Evolutionary conservation across 164 flowering plant genomes (phyloP), one percentile per base, ranked within the genome.

Genomic region (Protea cynaroides): DNA sequence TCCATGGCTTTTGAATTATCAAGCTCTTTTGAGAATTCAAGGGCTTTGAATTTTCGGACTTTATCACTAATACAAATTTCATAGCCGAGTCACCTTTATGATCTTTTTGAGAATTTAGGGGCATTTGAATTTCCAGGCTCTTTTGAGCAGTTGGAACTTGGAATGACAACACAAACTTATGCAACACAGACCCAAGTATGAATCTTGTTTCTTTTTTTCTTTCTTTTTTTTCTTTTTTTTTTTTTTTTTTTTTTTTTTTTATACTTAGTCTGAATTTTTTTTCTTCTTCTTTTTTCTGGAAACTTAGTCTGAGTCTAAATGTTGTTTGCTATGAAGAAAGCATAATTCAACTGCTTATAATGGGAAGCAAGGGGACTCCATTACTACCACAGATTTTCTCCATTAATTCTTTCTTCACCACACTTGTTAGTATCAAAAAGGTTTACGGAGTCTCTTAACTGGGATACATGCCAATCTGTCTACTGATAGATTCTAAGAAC

Each of bases 391-490:
- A 37, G 18, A 84, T 81, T 74, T 88, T 90, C 80, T 95, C 99
- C 18, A 76, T 83, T 6, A 85, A 82, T 43, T 86, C 97, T 25
- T 82, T 92, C 64, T 65, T 90, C 12, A 77, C 81, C 0, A 82
- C 88, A 3, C 90, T 95, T 25, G 89, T 70, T 52, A 75, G 74
- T 63, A 86, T 95, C 5, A n/a, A n/a, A n/a, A n/a, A n/a, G 99
- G 99, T 37, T 68, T 95, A 66, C 87, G 97, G 94, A 97, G 98
- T 23, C 79, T 78, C 0, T 57, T 95, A 59, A 90, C 99, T 10
- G 78, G 76, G n/a, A n/a, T n/a, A n/a, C n/a, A n/a, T n/a, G n/a
- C n/a, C n/a, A n/a, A n/a, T n/a, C n/a, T n/a, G n/a, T n/a, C n/a
- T n/a, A n/a, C n/a, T n/a, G n/a, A n/a, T n/a, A n/a, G n/a, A n/a